Percentiles rank a stretch among this genome's conserved stretches.
phyloP scores from a whole-genome alignment of 2,329 filamentous ascomycete genomes.

The Conoideocrella luteorostrata region DNA sequence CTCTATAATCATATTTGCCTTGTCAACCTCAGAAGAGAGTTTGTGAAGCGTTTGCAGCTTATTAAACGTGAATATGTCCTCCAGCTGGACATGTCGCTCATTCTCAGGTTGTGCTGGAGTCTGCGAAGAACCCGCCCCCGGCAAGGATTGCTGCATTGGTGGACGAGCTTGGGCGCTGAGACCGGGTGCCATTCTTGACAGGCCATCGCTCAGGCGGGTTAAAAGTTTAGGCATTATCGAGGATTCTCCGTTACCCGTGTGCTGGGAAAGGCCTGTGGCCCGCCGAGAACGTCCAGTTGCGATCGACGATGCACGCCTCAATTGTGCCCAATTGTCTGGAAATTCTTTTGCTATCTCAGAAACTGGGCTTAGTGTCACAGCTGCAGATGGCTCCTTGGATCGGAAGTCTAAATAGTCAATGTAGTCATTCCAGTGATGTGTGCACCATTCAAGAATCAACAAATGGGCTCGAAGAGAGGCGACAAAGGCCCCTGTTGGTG shows the following conservation, averaged over 20 bases:
- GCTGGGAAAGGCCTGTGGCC: too few species aligned
- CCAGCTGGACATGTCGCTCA: neutral
- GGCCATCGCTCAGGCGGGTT: too few species aligned
- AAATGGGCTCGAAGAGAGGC: neutral
- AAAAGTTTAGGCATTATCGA: too few species aligned
- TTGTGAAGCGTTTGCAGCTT: neutral
- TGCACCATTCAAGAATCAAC: neutral
- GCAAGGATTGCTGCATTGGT: too few species aligned
- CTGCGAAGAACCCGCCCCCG: too few species aligned
- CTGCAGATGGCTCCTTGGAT: neutral
- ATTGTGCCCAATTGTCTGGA: too few species aligned
- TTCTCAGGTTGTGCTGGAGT: neutral
- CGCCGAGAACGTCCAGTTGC: too few species aligned
- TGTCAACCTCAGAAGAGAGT: neutral
- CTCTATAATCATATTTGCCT: neutral
- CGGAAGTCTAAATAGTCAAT: neutral
- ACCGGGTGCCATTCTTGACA: too few species aligned
- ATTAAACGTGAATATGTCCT: neutral
- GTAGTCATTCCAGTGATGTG: neutral
- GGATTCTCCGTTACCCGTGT: too few species aligned
- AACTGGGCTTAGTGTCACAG: neutral
- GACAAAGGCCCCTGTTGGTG: neutral
- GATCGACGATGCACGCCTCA: too few species aligned
- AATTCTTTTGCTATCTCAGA: neutral
- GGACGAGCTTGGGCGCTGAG: too few species aligned